These are phyloP conservation scores for Fraxinus greggii DNA, from an alignment of 305 asterid genomes.

Conservation along the genomic window DNA sequence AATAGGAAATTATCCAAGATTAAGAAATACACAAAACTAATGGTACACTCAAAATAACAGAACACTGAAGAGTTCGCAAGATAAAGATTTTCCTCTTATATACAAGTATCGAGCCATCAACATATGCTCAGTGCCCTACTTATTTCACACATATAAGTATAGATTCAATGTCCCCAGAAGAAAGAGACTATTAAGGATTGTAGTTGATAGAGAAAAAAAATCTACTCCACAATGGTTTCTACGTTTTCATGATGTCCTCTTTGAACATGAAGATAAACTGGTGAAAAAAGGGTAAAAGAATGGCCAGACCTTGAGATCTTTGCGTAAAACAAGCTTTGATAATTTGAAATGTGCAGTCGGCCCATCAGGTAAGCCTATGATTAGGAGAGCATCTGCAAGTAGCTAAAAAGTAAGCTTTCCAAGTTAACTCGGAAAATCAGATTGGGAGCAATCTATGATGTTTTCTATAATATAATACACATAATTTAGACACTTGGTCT, in stretches of 20 bases:
- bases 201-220: neutral
- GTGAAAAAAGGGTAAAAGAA: neutral
- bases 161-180: neutral
- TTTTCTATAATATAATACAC: neutral
- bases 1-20: neutral
- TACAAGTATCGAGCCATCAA: neutral
- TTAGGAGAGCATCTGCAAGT: slow-evolving; percentile 75
- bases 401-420: slow-evolving; percentile 14
- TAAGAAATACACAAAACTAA: neutral
- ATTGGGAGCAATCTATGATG: neutral
- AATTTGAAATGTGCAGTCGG: slow-evolving; percentile 97
- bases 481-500: neutral
- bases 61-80: neutral
- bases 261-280: neutral
- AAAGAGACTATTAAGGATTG: neutral
- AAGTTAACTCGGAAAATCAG: neutral
- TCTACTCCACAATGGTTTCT: neutral
- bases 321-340: slow-evolving; percentile 68
- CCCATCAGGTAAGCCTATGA: slow-evolving; percentile 81
- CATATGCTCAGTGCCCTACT: neutral
- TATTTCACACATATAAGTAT: neutral
- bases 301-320: slow-evolving; percentile 70
- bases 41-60: neutral
- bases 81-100: neutral
- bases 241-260: neutral